These are phyloP conservation scores for Cardamine resedifolia DNA, from an alignment of 345 rosid genomes.

Conservation along the genomic window DNA sequence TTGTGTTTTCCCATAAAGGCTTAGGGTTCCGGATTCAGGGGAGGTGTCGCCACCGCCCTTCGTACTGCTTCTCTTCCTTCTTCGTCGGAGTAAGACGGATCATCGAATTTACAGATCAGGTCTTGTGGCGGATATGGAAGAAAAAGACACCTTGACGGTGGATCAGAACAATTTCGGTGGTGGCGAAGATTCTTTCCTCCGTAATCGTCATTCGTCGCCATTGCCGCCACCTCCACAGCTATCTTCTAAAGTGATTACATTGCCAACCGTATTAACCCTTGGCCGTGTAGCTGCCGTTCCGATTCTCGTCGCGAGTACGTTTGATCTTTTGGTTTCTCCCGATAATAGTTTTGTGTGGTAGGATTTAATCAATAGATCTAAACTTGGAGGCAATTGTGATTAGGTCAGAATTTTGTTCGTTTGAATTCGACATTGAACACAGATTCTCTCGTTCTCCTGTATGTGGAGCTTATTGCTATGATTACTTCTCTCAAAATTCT, in stretches of 20 bases:
- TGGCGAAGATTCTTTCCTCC: constrained; percentile 27
- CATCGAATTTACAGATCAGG: constrained; percentile 38
- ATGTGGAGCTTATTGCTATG: not conserved
- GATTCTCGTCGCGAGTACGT: constrained; percentile 70
- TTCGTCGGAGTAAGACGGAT: constrained; percentile 32
- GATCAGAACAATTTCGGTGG: constrained; percentile 33
- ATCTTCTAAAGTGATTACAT: constrained; percentile 63
- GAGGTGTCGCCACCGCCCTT: constrained; percentile 37
- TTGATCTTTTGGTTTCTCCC: too few species aligned
- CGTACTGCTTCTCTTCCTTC: not conserved
- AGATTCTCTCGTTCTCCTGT: not conserved
- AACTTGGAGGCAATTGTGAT: not conserved
- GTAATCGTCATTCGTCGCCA: constrained; percentile 29
- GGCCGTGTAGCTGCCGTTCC: constrained; percentile 97
- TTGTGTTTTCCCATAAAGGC: constrained; percentile 28
- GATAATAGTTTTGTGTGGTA: too few species aligned
- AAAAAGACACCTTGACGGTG: constrained; percentile 42
- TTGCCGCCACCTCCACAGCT: constrained; percentile 38
- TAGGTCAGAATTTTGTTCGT: constrained; percentile 5
- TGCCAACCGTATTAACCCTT: constrained; percentile 91
- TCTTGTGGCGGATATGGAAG: constrained; percentile 49
- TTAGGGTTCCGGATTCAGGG: constrained; percentile 35
- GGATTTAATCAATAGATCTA: constrained; percentile 25
- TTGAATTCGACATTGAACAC: not conserved
- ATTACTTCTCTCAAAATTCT: not conserved